These are phyloP conservation scores for Ascochyta pisi DNA, from an alignment of 2,329 filamentous ascomycete genomes.

Conservation along the genomic window DNA sequence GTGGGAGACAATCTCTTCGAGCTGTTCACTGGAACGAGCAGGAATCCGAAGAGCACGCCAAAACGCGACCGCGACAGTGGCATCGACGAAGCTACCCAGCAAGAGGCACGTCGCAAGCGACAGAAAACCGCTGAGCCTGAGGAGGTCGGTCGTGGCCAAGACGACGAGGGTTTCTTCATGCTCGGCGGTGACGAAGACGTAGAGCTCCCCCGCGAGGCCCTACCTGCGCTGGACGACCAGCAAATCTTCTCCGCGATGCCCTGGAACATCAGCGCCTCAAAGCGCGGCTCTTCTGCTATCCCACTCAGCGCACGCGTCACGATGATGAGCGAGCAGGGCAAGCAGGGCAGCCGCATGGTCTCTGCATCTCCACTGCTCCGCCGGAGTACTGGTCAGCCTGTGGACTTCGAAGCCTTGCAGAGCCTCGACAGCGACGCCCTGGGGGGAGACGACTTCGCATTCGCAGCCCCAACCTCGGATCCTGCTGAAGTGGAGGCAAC, in stretches of 20 bases:
- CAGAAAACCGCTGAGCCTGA: conserved; percentile 40
- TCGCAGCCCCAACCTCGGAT: conserved; percentile 30
- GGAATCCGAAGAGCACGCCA: conserved; percentile 26
- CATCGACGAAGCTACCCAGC: conserved; percentile 44
- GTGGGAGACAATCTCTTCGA: conserved; percentile 62
- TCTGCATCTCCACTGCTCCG: conserved; percentile 68
- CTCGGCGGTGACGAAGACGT: conserved; percentile 57
- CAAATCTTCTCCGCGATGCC: conserved; percentile 70
- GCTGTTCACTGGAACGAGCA: conserved; percentile 52
- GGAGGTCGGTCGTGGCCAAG: conserved; percentile 43
- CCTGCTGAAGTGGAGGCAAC: conserved; percentile 13
- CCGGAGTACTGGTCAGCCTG: conserved; percentile 47
- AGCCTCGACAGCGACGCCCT: conserved; percentile 38
- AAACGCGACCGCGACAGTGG: conserved; percentile 47
- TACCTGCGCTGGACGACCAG: conserved; percentile 70
- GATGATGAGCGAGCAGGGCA: conserved; percentile 44
- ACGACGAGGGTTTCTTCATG: conserved; percentile 42
- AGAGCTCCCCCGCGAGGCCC: conserved; percentile 75
- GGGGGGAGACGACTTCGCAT: conserved; percentile 27
- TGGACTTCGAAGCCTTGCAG: conserved; percentile 36
- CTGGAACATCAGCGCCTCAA: conserved; percentile 68
- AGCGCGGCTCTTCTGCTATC: conserved; percentile 57
- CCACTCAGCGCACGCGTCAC: conserved; percentile 53
- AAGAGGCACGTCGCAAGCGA: conserved; percentile 44
- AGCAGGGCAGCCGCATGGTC: conserved; percentile 55